Base-by-base conservation (phyloP, 2,329 filamentous ascomycete genomes). In the Sporothrix pseudoabietina region DNA sequence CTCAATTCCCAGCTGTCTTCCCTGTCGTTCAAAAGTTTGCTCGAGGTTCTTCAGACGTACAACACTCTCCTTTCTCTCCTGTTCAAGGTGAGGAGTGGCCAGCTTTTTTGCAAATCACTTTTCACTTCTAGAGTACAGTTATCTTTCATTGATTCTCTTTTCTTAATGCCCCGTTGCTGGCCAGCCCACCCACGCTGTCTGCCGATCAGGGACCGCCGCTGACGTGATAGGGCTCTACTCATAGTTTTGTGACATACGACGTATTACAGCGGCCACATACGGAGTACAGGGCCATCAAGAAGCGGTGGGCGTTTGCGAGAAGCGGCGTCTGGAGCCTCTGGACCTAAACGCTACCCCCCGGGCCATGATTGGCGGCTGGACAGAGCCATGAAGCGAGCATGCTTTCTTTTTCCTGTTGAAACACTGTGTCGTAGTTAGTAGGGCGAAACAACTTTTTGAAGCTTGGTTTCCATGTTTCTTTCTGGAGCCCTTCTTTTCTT, bases 161-260 rank as follows among this genome's bases (percentile, higher is more conserved):
- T 32, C 22, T 30, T 30, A 22, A 30, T 32, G 9, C 16, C n/a
- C 39, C 7, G 35, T 44, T n/a, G 39, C 61, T 65, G 61, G 61
- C 61, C 61, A 65, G 39, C 61, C 61, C 41, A 65, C 39, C 61
- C 41, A 65, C 39, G 63, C 41, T 30, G 63, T 22, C 8, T 19
- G 63, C 41, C 63, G 63, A 66, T 66, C 63, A 66, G 63, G 63
- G 41, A 66, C 63, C 41, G 63, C 41, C 41, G 14, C 63, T 49
- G 41, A 32, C 41, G 41, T 41, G 63, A 66, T 66, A 30, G 41
- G 41, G 22, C 44, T 49, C 41, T 3, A 44, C 14, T 49, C 44
- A 14, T 49, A 19, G n/a, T 30, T 26, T 66, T 66, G 63, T 66
- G 63, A 66, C 22, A 32, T 30, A n/a, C 12, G 22, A n/a, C 19